Conservation (phyloP, 148 eudicot genomes). For the Cornus suecica region DNA sequence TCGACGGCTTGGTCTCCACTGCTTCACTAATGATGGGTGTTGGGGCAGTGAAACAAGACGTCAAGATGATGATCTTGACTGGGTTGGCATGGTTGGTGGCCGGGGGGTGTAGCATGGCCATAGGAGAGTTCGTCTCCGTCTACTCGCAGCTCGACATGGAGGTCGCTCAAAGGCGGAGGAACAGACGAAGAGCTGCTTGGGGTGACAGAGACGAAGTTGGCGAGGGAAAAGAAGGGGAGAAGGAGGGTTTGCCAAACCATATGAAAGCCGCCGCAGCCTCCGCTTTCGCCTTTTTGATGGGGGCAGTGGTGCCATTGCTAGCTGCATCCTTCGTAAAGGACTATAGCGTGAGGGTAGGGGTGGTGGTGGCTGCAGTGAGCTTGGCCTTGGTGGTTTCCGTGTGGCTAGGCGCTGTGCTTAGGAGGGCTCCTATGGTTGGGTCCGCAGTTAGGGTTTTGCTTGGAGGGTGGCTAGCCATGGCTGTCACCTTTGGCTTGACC, state of each 20-base stretch:
- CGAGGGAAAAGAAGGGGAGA: conserved; percentile 2
- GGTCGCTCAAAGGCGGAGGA: conserved; percentile 21
- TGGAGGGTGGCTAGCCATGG: conserved; percentile 53
- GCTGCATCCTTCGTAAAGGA: conserved; percentile 26
- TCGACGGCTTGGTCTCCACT: conserved; percentile 36
- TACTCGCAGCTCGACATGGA: conserved; percentile 39
- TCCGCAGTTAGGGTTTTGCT: conserved; percentile 31
- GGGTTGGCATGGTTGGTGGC: conserved; percentile 39
- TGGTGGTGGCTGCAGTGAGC: conserved; percentile 29
- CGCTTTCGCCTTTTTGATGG: conserved; percentile 14
- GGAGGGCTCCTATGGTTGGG: conserved; percentile 25
- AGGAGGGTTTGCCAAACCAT: conserved; percentile 14
- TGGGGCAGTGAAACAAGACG: conserved; percentile 35
- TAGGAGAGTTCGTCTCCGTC: conserved; percentile 40
- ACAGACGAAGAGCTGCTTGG: not conserved
- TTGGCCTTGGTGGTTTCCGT: conserved; percentile 30
- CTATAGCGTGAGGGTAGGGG: conserved; percentile 30
- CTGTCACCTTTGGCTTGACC: conserved; percentile 21
- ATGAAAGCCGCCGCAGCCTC: conserved; percentile 24
- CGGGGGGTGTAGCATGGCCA: conserved; percentile 42
- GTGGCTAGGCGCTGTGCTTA: conserved; percentile 36
- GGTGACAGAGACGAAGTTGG: not conserved
- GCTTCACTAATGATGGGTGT: conserved; percentile 39
- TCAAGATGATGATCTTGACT: conserved; percentile 34
- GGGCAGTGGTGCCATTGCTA: conserved; percentile 32